These are phyloP conservation scores for Alternaria sp. DNA, from an alignment of 2,329 filamentous ascomycete species.

Conservation along the genomic window DNA sequence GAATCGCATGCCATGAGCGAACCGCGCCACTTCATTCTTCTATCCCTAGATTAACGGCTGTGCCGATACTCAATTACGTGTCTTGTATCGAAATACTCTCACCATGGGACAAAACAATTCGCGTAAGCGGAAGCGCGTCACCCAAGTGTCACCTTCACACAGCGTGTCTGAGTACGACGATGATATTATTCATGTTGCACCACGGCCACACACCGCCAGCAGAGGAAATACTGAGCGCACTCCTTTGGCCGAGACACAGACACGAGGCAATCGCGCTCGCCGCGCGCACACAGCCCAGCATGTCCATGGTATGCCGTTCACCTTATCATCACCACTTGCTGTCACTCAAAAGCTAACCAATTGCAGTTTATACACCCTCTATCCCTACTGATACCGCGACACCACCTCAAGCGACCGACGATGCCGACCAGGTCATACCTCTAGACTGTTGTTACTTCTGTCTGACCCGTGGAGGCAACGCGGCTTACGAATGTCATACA, in stretches of 20 bases:
- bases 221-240: neutral
- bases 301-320: conserved; percentile 1
- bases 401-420: neutral
- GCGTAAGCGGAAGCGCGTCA: conserved; percentile 12
- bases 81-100: neutral
- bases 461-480: conserved; percentile 20
- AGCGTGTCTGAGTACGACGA: neutral
- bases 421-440: neutral
- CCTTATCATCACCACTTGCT: neutral
- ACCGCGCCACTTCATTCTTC: no score
- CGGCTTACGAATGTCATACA: conserved; percentile 19
- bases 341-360: neutral
- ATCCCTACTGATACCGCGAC: neutral
- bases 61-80: neutral
- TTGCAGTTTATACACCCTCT: neutral
- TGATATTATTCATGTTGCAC: conserved; percentile 1
- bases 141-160: neutral
- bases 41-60: neutral
- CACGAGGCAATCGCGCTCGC: neutral
- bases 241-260: neutral
- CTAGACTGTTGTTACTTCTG: conserved; percentile 19
- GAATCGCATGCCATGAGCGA: neutral
- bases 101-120: neutral
- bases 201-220: neutral
- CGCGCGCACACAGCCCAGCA: neutral